Base-by-base conservation (phyloP, 202 grass and related monocot species). In the Digitaria exilis region DNA sequence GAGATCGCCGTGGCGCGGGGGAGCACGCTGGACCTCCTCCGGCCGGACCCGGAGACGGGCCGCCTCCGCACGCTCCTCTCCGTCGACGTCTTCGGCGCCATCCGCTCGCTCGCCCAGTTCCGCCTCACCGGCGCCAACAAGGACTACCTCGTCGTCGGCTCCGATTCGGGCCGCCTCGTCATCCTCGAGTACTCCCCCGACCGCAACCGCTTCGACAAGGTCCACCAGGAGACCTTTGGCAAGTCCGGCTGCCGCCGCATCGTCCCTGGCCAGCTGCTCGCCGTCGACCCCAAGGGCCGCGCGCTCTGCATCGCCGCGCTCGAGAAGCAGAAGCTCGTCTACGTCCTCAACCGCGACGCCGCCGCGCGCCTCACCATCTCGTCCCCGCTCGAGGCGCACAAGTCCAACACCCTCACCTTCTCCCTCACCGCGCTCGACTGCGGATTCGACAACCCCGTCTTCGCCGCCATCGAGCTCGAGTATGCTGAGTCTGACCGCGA, bases 271-370 rank as follows among this genome's bases (percentile, higher is more conserved):
- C 96, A 96, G 91, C 94, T 93, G 65, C 83, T 96, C 24, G 89
- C 96, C 5, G 93, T 98, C 4, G 96, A 98, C 71, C 96, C 96
- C 65, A 98, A 98, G 83, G 96, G 96, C 30, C 92, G 93, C 21
- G 96, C 96, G 19, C 88, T 96, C 31, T 96, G 94, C 91, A 75
- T 95, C 48, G 96, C 89, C 7, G 96, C 96, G 44, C 84, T 90
- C 64, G 96, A 98, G 85, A 98, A 98, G 91, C 93, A 98, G 83
- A 98, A 98, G 87, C 89, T 98, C 24, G 93, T 98, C 22, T 98
- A 98, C 88, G 93, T 98, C 29, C 87, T 98, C 73, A 98, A 98
- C 78, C 89, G 96, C 4, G 96, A 94, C 34, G 84, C 96, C 0
- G 86, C 88, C 13, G 96, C 96, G 10, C 89, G 89, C 49, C 89